Evolutionary conservation across 1,139 yeast genomes (phyloP), one percentile per base, ranked within the genome.

Genomic region (Komagataea norvegica): DNA sequence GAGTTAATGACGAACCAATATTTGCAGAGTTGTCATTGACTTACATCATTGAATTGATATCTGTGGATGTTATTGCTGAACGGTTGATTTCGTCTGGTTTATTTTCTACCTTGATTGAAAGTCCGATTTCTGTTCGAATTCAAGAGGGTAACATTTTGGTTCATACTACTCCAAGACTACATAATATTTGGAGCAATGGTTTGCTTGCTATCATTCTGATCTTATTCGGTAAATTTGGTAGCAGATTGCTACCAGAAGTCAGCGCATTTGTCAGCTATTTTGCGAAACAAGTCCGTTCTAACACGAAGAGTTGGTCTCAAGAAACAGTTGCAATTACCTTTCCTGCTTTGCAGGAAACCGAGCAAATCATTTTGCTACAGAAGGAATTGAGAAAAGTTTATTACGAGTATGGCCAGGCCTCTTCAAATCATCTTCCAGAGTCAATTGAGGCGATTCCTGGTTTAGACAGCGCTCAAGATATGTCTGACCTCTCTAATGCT

Each of bases 111-210:
- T 62, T 89, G 35, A 72, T 80, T 13, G 94, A 87, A 50, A 79
- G 93, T 41, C 80, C 88, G 5, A 68, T 86, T 3, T 82, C 95
- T 1, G 61, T 68, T 24, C 68, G 70, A 1, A 74, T 89, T 28
- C 86, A 81, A 53, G 67, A 70, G 7, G 95, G 95, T 1, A 72
- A 73, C 3, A 59, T 85, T 4, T 67, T 68, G 18, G 70, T 84
- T 2, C 68, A 72, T 15, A 45, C 57, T 1, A 58, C 67, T 8
- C 72, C 83, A 1, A 71, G 73, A 42, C 63, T 84, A 45, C 91
- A 87, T 56, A 70, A 74, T 37, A 67, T 85, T 17, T 89, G 96
- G 96, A 74, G 79, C 10, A 79, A 82, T 54, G 95, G 95, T 1
- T 64, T 89, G 16, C 64, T 89, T 30, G 82, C 94, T 0, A 72